Conservation (phyloP, 495 filamentous ascomycete species). For the Hypoxylon crocopeplum region DNA sequence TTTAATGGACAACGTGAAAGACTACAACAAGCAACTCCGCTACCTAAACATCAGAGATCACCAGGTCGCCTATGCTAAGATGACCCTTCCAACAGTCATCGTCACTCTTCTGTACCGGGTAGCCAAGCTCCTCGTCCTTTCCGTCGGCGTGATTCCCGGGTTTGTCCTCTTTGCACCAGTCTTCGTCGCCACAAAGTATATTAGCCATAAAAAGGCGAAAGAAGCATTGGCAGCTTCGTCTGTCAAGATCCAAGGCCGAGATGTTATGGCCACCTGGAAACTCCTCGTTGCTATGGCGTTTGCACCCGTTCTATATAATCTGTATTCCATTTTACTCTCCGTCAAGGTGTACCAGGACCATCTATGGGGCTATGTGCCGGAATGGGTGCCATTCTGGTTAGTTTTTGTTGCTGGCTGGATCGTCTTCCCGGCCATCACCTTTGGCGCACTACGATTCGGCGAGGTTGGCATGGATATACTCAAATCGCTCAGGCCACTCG, state of each 20-base stretch:
- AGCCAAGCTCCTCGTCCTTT: conserved; percentile 74
- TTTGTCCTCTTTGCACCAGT: conserved; percentile 88
- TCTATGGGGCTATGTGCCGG: conserved; percentile 77
- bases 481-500: conserved; percentile 89
- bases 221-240: conserved; percentile 90
- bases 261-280: conserved; percentile 99
- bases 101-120: conserved; percentile 81
- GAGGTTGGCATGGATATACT: conserved; percentile 98
- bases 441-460: conserved; percentile 92
- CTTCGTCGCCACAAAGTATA: conserved; percentile 86
- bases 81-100: conserved; percentile 76
- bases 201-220: conserved; percentile 88
- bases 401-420: conserved; percentile 74
- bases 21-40: conserved; percentile 88
- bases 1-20: conserved; percentile 77
- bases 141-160: conserved; percentile 84
- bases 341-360: conserved; percentile 82
- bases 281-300: conserved; percentile 89
- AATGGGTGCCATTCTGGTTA: conserved; percentile 81
- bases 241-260: conserved; percentile 91
- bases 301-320: conserved; percentile 82
- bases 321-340: conserved; percentile 76
- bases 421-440: conserved; percentile 87
- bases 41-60: conserved; percentile 90
- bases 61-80: conserved; percentile 90